Percentiles rank a stretch among this genome's conserved stretches.
Evolutionary conservation across 805 yeast species (phyloP).

Genomic region (Starmera quercuum): DNA sequence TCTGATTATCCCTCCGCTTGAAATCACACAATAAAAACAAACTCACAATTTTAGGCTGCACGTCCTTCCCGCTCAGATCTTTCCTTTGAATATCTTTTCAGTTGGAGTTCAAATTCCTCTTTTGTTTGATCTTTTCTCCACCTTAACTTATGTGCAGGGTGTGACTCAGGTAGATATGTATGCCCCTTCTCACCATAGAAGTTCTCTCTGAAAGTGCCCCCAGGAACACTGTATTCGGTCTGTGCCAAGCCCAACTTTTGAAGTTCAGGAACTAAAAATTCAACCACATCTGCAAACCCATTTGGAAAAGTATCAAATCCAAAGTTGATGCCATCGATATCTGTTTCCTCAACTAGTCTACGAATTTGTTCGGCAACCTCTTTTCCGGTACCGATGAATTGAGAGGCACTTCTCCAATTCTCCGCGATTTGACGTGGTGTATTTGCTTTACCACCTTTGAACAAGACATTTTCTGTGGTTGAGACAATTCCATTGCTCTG

Average conservation of each 20-base stretch:
- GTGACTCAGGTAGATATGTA: slow-evolving; percentile 17
- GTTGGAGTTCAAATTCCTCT: slow-evolving; percentile 3
- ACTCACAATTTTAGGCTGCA: no score
- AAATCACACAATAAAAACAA: no score
- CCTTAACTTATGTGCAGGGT: slow-evolving; percentile 12
- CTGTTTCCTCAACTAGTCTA: slow-evolving; percentile 30
- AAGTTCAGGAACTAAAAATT: slow-evolving; percentile 25
- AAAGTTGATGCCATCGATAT: slow-evolving; percentile 35
- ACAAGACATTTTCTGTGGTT: slow-evolving; percentile 23
- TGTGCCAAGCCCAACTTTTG: slow-evolving; percentile 24
- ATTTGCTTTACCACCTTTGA: slow-evolving; percentile 20
- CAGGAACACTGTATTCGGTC: slow-evolving; percentile 25
- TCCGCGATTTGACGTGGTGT: slow-evolving; percentile 20
- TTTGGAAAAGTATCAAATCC: slow-evolving; percentile 29
- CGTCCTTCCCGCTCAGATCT: neutral
- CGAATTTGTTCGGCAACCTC: slow-evolving; percentile 31
- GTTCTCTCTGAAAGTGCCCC: slow-evolving; percentile 27
- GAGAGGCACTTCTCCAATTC: slow-evolving; percentile 27
- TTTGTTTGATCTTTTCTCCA: slow-evolving; percentile 5
- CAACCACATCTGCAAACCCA: slow-evolving; percentile 28
- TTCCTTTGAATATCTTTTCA: neutral
- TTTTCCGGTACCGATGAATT: slow-evolving; percentile 22
- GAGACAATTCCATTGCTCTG: no score
- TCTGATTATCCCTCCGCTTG: no score
- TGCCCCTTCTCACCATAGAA: slow-evolving; percentile 16